A percentile compares a stretch with the other conserved stretches of the same genome.
phyloP scores from a whole-genome alignment of 805 yeast genomes.

The Candida hispaniensis region DNA sequence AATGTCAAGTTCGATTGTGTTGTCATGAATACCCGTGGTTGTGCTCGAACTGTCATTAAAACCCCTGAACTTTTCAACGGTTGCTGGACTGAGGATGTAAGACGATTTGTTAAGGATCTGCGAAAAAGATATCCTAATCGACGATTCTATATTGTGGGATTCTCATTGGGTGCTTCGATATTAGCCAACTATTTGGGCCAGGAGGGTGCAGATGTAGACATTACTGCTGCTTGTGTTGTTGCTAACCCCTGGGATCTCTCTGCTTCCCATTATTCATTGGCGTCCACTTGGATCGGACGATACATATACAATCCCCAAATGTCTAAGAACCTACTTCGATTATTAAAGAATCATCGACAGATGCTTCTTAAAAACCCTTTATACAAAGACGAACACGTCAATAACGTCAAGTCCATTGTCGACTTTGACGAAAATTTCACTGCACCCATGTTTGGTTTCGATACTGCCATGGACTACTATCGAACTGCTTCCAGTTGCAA shows the following conservation, averaged over 20 bases:
- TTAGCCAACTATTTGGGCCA: conserved; percentile 64
- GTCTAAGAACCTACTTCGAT: conserved; percentile 37
- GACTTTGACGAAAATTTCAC: conserved; percentile 62
- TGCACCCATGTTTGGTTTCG: conserved; percentile 54
- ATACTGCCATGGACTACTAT: conserved; percentile 55
- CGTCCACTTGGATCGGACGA: conserved; percentile 34
- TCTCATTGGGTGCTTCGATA: conserved; percentile 68
- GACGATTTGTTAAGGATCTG: conserved; percentile 44
- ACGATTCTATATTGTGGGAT: conserved; percentile 60
- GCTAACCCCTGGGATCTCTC: conserved; percentile 68
- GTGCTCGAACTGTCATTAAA: conserved; percentile 57
- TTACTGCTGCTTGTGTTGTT: conserved; percentile 48
- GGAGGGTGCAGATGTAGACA: conserved; percentile 35
- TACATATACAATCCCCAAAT: conserved; percentile 41
- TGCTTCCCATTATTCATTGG: conserved; percentile 38
- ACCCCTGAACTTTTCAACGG: conserved; percentile 64
- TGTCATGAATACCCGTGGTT: conserved; percentile 67
- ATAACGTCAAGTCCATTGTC: conserved; percentile 26
- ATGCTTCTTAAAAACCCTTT: conserved; percentile 28
- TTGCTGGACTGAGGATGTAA: conserved; percentile 59
- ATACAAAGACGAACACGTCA: conserved; percentile 27
- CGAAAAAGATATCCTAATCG: conserved; percentile 47
- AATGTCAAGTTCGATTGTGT: conserved; percentile 43
- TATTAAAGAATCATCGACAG: conserved; percentile 36
- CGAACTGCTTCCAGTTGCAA: conserved; percentile 47